phyloP scores from a whole-genome alignment of 495 filamentous ascomycete species.

The Filosporella fistucella region DNA sequence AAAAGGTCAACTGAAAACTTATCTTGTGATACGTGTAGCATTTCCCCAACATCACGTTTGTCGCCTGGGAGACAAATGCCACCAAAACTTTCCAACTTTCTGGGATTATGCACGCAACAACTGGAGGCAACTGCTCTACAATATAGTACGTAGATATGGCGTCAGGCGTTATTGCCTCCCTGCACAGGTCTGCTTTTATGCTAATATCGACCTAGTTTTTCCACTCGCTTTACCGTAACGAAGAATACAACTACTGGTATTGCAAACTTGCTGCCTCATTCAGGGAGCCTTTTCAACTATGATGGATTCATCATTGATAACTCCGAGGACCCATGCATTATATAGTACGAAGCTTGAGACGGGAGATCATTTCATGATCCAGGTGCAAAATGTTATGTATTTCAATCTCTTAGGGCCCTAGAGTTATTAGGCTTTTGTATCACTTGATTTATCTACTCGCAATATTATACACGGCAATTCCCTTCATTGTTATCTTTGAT shows the following conservation, averaged over 20 bases:
- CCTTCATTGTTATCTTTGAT: no score
- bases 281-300: constrained; percentile 4
- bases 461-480: no score
- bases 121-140: not conserved
- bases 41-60: not conserved
- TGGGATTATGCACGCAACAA: not conserved
- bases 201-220: not conserved
- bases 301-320: not conserved
- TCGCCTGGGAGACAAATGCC: not conserved
- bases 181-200: no score
- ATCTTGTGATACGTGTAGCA: not conserved
- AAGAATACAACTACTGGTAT: not conserved
- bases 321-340: not conserved
- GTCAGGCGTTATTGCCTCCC: not conserved
- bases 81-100: not conserved
- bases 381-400: no score
- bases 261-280: not conserved
- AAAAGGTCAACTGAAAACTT: not conserved
- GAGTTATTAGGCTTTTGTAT: no score
- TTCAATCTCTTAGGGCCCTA: no score
- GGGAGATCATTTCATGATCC: no score
- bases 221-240: not conserved
- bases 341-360: no score
- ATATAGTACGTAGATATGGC: not conserved
- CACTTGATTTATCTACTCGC: no score